phyloP scores from a whole-genome alignment of 805 yeast genomes.

The Ogataea paradorogensis region DNA sequence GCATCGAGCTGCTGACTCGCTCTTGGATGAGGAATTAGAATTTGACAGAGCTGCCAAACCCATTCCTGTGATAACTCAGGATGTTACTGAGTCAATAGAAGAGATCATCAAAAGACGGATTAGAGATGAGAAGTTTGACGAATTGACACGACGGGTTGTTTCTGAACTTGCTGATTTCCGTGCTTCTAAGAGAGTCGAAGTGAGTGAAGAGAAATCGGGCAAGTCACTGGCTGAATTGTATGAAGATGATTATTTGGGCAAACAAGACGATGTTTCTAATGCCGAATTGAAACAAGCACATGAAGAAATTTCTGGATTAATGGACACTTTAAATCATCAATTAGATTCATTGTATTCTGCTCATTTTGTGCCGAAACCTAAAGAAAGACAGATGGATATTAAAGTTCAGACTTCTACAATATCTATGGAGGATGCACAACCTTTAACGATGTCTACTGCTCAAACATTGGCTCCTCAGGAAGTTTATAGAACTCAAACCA shows the following conservation, averaged over 20 bases:
- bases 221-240: slow-evolving; percentile 90
- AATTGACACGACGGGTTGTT: slow-evolving; percentile 69
- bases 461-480: slow-evolving; percentile 93
- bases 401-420: slow-evolving; percentile 81
- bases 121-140: slow-evolving; percentile 74
- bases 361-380: slow-evolving; percentile 89
- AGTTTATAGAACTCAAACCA: slow-evolving; percentile 55
- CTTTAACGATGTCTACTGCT: slow-evolving; percentile 71
- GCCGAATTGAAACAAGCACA: slow-evolving; percentile 74
- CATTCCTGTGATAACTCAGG: slow-evolving; percentile 90
- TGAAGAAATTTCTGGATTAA: slow-evolving; percentile 69
- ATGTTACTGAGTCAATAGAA: slow-evolving; percentile 80
- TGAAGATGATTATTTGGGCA: slow-evolving; percentile 73
- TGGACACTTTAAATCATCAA: slow-evolving; percentile 58
- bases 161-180: slow-evolving; percentile 64
- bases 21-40: slow-evolving; percentile 76
- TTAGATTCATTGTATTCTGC: slow-evolving; percentile 92
- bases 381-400: slow-evolving; percentile 73
- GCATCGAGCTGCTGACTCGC: slow-evolving; percentile 80
- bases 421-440: slow-evolving; percentile 95
- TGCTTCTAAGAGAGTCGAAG: slow-evolving; percentile 53
- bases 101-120: slow-evolving; percentile 86
- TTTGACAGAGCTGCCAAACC: slow-evolving; percentile 95
- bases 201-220: slow-evolving; percentile 78
- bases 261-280: slow-evolving; percentile 37